Evolutionary conservation across 352 stramenopile species (phyloP).

Genomic region (Pythium sukuiense): DNA sequence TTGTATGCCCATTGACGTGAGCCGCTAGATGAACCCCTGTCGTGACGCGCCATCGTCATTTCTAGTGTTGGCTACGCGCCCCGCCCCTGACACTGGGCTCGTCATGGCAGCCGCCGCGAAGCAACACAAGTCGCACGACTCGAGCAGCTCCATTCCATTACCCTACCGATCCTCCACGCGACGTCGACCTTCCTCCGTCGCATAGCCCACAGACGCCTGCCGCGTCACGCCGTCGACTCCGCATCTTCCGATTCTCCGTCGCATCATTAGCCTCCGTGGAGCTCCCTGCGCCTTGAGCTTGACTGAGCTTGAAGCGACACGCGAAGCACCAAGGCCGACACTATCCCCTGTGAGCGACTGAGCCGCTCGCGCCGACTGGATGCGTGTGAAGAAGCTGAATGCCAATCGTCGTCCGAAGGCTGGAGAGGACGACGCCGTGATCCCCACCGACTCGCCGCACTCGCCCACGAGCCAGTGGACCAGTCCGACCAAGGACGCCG

Average conservation of each 20-base stretch:
- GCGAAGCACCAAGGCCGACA: no score
- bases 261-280: neutral
- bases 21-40: conserved; percentile 14
- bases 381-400: conserved; percentile 82
- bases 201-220: neutral
- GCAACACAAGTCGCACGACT: conserved; percentile 12
- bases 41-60: conserved; percentile 34
- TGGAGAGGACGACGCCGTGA: conserved; percentile 60
- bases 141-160: neutral
- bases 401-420: conserved; percentile 59
- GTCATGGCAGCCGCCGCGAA: conserved; percentile 26
- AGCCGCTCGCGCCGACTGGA: conserved; percentile 20
- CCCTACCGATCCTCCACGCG: no score
- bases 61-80: conserved; percentile 19
- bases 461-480: conserved; percentile 17
- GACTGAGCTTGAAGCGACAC: neutral
- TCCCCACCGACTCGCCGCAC: conserved; percentile 24
- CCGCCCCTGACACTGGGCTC: conserved; percentile 30
- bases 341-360: no score
- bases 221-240: neutral
- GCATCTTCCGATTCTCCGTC: neutral
- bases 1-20: conserved; percentile 13
- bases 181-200: neutral
- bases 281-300: no score
- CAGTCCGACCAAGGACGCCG: conserved; percentile 15